These are phyloP conservation scores for Gracilaria domingensis DNA, from an alignment of 23 red algal species.

Conservation along the genomic window DNA sequence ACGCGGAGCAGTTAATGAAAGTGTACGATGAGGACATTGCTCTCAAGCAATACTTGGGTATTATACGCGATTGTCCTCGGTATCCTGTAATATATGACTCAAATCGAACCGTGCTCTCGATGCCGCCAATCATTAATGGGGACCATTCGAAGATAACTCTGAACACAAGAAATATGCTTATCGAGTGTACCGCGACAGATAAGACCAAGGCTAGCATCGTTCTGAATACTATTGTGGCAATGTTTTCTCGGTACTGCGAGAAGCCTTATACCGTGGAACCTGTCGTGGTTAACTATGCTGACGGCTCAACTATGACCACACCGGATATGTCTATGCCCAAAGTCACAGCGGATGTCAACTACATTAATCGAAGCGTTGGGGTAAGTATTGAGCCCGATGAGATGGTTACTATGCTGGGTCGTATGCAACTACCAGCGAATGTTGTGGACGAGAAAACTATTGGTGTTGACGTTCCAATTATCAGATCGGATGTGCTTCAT, in stretches of 20 bases:
- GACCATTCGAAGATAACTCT: slow-evolving; percentile 91
- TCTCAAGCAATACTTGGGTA: slow-evolving; percentile 90
- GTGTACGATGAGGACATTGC: slow-evolving; percentile 86
- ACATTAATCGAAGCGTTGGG: slow-evolving; percentile 80
- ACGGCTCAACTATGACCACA: slow-evolving; percentile 59
- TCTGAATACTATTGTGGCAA: slow-evolving; percentile 85
- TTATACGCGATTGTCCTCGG: slow-evolving; percentile 71
- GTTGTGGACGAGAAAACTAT: slow-evolving; percentile 68
- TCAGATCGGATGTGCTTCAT: slow-evolving; percentile 92
- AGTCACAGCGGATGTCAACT: slow-evolving; percentile 68
- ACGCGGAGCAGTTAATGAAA: slow-evolving; percentile 79
- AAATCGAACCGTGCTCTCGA: slow-evolving; percentile 83
- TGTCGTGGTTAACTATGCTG: slow-evolving; percentile 81
- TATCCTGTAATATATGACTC: slow-evolving; percentile 89
- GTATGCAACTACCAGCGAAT: slow-evolving; percentile 84
- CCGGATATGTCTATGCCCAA: slow-evolving; percentile 68
- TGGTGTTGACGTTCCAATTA: slow-evolving; percentile 78
- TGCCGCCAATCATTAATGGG: slow-evolving; percentile 99
- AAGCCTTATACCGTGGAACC: slow-evolving; percentile 84
- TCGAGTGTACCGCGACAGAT: slow-evolving; percentile 99
- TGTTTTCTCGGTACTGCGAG: slow-evolving; percentile 82
- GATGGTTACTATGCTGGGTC: slow-evolving; percentile 68
- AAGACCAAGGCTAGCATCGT: slow-evolving; percentile 86
- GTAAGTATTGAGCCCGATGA: slow-evolving; percentile 55
- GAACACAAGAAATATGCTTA: slow-evolving; percentile 92